Percentiles rank a stretch among this genome's conserved stretches.
phyloP scores from a whole-genome alignment of 2,329 filamentous ascomycete genomes.

The Lecanicillium sp. region DNA sequence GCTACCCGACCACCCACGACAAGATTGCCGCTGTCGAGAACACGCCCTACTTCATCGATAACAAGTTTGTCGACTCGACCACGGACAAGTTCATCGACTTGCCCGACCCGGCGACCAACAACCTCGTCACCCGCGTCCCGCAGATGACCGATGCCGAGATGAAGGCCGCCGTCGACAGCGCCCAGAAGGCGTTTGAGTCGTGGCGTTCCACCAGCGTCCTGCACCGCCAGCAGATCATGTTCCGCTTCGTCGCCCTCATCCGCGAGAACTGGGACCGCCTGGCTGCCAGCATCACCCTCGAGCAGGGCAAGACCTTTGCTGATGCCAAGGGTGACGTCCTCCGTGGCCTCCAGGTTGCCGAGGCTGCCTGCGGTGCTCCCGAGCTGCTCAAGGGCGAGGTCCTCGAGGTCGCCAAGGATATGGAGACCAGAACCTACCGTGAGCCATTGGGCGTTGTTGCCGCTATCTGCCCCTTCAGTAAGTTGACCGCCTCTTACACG shows the following conservation, averaged over 20 bases:
- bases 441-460: conserved; percentile 77
- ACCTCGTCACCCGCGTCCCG: conserved; percentile 74
- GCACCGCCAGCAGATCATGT: conserved; percentile 76
- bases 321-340: conserved; percentile 78
- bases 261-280: conserved; percentile 79
- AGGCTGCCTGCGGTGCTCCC: conserved; percentile 72
- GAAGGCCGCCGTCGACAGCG: conserved; percentile 65
- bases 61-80: conserved; percentile 63
- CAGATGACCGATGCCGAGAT: conserved; percentile 75
- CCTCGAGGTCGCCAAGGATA: conserved; percentile 79
- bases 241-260: conserved; percentile 74
- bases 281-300: conserved; percentile 76
- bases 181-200: conserved; percentile 64
- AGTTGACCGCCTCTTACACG: conserved; percentile 22
- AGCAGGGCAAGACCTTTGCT: conserved; percentile 83
- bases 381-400: conserved; percentile 78
- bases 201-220: conserved; percentile 70
- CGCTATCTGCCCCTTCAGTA: conserved; percentile 82
- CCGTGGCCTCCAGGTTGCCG: conserved; percentile 75
- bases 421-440: conserved; percentile 78
- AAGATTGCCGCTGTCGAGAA: conserved; percentile 59
- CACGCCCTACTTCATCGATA: conserved; percentile 77
- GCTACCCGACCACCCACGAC: conserved; percentile 65
- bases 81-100: conserved; percentile 69
- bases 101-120: conserved; percentile 77